Base-by-base conservation (phyloP, 2,329 filamentous ascomycete species). In the Ceratocystis lukuohia region DNA sequence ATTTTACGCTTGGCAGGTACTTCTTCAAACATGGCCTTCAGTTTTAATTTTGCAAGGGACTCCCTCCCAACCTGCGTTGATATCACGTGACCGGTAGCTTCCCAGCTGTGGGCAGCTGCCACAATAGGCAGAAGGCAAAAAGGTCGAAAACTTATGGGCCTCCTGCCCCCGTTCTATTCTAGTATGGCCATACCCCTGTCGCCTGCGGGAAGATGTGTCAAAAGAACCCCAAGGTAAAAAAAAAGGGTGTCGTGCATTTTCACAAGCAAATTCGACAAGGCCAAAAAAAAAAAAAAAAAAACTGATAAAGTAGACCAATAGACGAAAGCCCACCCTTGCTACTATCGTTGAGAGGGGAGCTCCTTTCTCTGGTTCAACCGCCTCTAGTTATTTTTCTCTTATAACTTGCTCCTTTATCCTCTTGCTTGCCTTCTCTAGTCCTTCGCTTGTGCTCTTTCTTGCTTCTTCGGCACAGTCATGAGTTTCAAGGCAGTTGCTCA, bases 161-260 rank as follows among this genome's bases (percentile, higher is more conserved):
- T 15, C 56, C 30, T 28, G 10, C 28, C 22, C 56, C 53, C 30
- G 56, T 59, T 8, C 56, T 59, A 59, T 59, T 59, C 56, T 59
- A 33, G 15, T 12, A 1, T 33, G 33, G 56, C 28, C 15, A 12
- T 20, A 8, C 28, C 56, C 56, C 28, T 59, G 56, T 30, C 3
- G n/a, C 17, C 15, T 37, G 56, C 56, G 56, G 56, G 56, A 59
- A 59, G 28, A 59, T 59, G 56, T 59, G 56, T 59, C 56, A 59
- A 59, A 20, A 33, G 25, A 59, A 30, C 6, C 30, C 25, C 56
- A 20, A 37, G 56, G 48, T 1, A 25, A 25, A 50, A 59, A 33
- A 33, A n/a, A 33, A 59, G 56, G 56, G 56, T 59, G 56, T 59
- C 20, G 56, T 59, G 28, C 56, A 59, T 59, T 59, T 59, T 59